Evolutionary conservation across 1,139 yeast genomes (phyloP).

Genomic region (Lodderomyces jiufengensis): DNA sequence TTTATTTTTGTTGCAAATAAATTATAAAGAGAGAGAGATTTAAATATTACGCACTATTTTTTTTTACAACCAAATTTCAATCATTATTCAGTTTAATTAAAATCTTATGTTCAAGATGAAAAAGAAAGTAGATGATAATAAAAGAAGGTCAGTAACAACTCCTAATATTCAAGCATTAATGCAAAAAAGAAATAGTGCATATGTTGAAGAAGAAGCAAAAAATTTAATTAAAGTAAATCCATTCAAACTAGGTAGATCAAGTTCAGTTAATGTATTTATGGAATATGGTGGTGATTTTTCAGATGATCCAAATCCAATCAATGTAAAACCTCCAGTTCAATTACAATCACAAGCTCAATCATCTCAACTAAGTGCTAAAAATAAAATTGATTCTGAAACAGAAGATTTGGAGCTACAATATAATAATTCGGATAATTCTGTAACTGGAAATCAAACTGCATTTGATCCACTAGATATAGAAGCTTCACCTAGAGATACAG

Average conservation of each 20-base stretch:
- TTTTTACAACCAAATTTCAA: conserved; percentile 3
- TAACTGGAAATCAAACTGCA: too few relatives aligned
- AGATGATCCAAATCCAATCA: background rate
- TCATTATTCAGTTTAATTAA: background rate
- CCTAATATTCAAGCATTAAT: background rate
- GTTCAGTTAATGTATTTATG: conserved; percentile 12
- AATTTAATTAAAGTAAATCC: conserved; percentile 9
- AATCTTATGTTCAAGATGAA: background rate
- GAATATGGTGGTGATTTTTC: conserved; percentile 10
- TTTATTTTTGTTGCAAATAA: too few relatives aligned
- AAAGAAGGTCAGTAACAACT: conserved; percentile 2
- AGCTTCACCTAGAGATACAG: conserved; percentile 11
- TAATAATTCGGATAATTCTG: too few relatives aligned
- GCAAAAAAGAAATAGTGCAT: too few relatives aligned
- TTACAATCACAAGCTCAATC: background rate
- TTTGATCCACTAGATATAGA: conserved; percentile 2
- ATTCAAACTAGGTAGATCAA: conserved; percentile 12
- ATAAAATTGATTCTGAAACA: background rate
- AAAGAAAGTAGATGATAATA: background rate
- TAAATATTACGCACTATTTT: too few relatives aligned
- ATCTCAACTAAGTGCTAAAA: background rate
- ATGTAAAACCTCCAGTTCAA: background rate
- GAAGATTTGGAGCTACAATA: background rate
- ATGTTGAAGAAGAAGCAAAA: background rate
- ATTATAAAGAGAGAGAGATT: too few relatives aligned